Base-by-base conservation (phyloP, 2,329 filamentous ascomycete genomes). In the Aspergillus tubingensis region DNA sequence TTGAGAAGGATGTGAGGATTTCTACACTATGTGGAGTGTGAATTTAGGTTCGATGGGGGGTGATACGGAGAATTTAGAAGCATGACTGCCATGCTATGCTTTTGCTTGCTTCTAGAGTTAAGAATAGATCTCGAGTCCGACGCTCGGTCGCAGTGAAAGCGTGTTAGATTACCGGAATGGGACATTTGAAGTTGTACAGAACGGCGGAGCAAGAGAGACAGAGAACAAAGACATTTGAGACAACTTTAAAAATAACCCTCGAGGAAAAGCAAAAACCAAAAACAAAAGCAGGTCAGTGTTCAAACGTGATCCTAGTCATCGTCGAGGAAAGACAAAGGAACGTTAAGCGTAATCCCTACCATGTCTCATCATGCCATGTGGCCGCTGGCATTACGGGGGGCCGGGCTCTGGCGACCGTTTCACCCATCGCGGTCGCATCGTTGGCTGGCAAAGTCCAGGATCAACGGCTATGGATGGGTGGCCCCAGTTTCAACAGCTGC, bases 271-370 rank as follows among this genome's bases (percentile, higher is more conserved):
- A 32, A 50, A 44, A 23, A 11, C 6, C 1, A 7, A 44, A 44
- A 11, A 43, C 39, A 43, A 43, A 43, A 43, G 39, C 39, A 43
- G 32, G 32, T 36, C 32, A 36, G 32, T 36, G 32, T 36, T 13
- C 32, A 36, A 13, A 36, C 11, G 32, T 36, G 32, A 36, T 36
- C 32, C 11, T 36, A 36, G 30, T 32, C 8, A 32, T 11, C 10
- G 11, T 5, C 4, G 10, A 36, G 27, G 0, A 6, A 50, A 17
- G 15, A 38, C 19, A 55, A 43, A 55, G 39, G 53, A 55, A 32
- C 53, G 53, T 55, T 55, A 55, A 55, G 53, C 53, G 39, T 55
- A 55, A 32, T 47, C 53, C 32, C 41, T 44, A 55, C 41, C 53
- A 55, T 47, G 53, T 36, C 32, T 36, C 32, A 44, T 55, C 53